These are phyloP conservation scores for Gloeostereum incarnatum DNA, from an alignment of 768 basidiomycete species.

Conservation along the genomic window DNA sequence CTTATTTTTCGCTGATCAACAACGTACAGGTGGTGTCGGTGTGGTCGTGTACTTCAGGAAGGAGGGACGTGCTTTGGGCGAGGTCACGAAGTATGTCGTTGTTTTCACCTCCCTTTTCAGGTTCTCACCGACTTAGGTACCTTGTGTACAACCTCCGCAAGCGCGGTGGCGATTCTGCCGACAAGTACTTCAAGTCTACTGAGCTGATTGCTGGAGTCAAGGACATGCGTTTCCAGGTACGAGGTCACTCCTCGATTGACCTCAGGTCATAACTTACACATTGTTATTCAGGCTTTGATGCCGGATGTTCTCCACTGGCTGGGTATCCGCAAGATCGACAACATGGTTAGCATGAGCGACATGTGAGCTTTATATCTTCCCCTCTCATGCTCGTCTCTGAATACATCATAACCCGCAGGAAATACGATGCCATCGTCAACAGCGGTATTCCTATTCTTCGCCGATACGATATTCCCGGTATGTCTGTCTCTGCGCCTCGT, in stretches of 20 bases:
- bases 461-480: conserved; percentile 83
- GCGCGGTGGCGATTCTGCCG: conserved; percentile 86
- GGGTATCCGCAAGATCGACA: conserved; percentile 83
- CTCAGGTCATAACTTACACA: conserved; percentile 90
- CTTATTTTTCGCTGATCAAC: not conserved
- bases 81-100: conserved; percentile 72
- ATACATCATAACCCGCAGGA: conserved; percentile 32
- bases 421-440: conserved; percentile 90
- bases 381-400: not conserved
- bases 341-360: conserved; percentile 87
- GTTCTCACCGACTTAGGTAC: conserved; percentile 38
- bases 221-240: conserved; percentile 79
- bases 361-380: conserved; percentile 34
- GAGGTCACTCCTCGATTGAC: conserved; percentile 57
- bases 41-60: conserved; percentile 93
- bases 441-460: conserved; percentile 76
- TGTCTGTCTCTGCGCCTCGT: conserved; percentile 10
- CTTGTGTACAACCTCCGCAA: conserved; percentile 96
- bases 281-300: conserved; percentile 89
- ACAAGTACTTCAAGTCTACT: conserved; percentile 90
- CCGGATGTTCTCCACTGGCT: conserved; percentile 95
- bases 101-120: conserved; percentile 1
- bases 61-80: conserved; percentile 87
- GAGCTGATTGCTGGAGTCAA: conserved; percentile 92
- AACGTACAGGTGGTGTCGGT: conserved; percentile 66